Percentiles rank a stretch among this genome's conserved stretches.
Conservation (phyloP, 2,329 filamentous ascomycete genomes). For the Microdochium nivale region DNA sequence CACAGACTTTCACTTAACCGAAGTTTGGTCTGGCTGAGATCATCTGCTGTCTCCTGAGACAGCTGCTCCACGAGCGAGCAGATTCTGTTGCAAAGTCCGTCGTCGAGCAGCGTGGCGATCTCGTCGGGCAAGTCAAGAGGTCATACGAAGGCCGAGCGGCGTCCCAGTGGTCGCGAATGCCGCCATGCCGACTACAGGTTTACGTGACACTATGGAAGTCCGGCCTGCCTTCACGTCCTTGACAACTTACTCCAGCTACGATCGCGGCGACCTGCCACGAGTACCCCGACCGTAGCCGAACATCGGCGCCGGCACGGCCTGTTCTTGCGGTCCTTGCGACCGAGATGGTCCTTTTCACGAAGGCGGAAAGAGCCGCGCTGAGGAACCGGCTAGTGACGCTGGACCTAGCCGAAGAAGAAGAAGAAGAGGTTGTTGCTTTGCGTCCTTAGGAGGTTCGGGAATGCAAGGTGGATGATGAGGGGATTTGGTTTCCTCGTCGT, state of each 20-base stretch:
- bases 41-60: too few relatives aligned
- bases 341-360: slow-evolving; percentile 3
- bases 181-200: too few relatives aligned
- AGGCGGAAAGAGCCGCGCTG: slow-evolving; percentile 7
- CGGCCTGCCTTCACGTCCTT: too few relatives aligned
- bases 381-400: slow-evolving; percentile 16
- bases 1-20: too few relatives aligned
- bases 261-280: background rate
- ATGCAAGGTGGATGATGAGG: background rate
- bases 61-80: slow-evolving; percentile 10
- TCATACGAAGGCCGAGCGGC: slow-evolving; percentile 22
- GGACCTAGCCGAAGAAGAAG: background rate
- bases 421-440: background rate
- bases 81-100: slow-evolving; percentile 9
- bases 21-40: too few relatives aligned
- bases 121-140: slow-evolving; percentile 18
- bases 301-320: background rate
- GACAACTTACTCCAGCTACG: too few relatives aligned
- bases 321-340: slow-evolving; percentile 6
- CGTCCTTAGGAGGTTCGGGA: background rate
- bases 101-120: slow-evolving; percentile 5
- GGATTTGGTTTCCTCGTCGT: too few relatives aligned
- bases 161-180: slow-evolving; percentile 1
- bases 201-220: background rate
- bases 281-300: background rate